Base-by-base conservation (phyloP, 768 basidiomycete genomes). In the Cytidiella melzeri region DNA sequence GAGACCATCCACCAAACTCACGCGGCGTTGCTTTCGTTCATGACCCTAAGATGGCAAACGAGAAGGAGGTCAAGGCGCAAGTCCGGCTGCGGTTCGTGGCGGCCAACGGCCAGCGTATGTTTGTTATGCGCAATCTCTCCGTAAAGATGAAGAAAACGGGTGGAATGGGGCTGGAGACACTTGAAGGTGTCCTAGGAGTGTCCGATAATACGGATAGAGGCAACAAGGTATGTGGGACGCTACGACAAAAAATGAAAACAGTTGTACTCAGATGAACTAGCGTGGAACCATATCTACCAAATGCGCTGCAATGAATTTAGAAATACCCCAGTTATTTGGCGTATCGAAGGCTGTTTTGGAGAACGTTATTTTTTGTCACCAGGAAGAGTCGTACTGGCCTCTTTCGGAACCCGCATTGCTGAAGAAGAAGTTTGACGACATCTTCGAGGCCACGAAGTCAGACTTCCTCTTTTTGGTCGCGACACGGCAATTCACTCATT, bases 371-470 rank as follows among this genome's bases (percentile, higher is more conserved):
- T 99, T 99, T 61, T 99, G 96, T 66, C 96, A 99, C 66, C 96
- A 99, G 67, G 96, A 99, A 61, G 96, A 99, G 46, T 94, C 92
- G 0, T 97, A 91, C 60, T 99, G 96, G 96, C 96, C 96, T 0
- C 75, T 99, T 20, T 77, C 93, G 0, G 96, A 98, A 58, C 89
- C 95, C 2, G 71, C 89, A 10, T 77, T 82, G 0, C 69, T 99
- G 30, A 99, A 99, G 76, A 98, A 97, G 77, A 98, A 98, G 64
- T 99, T 99, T 53, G 96, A 99, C 59, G 96, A 99, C 60, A 99
- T 99, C 49, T 98, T 99, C 59, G 96, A 99, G 67, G 96, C 96
- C 3, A 98, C 94, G 18, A 87, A 87, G 92, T 89, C 44, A 26
- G 72, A n/a, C n/a, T n/a, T n/a, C n/a, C n/a, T n/a, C 61, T 37